A percentile compares a stretch with the other conserved stretches of the same genome.
phyloP scores from a whole-genome alignment of 306 rosid species.

The Rubus idaeus region DNA sequence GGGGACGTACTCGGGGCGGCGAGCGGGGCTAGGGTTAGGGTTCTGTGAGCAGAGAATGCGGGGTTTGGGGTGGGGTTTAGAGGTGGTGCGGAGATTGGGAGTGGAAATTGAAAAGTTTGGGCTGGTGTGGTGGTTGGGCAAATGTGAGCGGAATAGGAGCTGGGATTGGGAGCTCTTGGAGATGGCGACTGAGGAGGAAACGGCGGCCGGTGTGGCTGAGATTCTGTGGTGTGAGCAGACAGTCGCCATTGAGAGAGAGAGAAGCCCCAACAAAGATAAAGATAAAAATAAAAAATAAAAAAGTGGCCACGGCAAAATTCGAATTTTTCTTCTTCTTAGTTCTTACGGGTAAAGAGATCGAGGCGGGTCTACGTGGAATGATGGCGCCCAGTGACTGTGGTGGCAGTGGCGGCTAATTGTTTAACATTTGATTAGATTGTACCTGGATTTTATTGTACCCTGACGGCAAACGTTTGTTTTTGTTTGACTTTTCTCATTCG shows the following conservation, averaged over 20 bases:
- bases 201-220: slow-evolving; percentile 3
- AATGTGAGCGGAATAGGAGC: slow-evolving; percentile 27
- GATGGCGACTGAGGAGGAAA: background rate
- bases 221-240: background rate
- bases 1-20: slow-evolving; percentile 83
- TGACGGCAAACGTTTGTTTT: too few species aligned
- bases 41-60: slow-evolving; percentile 12
- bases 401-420: too few species aligned
- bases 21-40: slow-evolving; percentile 7
- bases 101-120: slow-evolving; percentile 3
- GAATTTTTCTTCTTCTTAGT: too few species aligned
- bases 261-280: too few species aligned
- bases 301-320: too few species aligned
- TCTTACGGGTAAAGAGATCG: too few species aligned
- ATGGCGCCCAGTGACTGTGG: too few species aligned
- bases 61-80: background rate
- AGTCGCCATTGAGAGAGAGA: slow-evolving; percentile 5
- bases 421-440: too few species aligned
- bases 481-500: too few species aligned
- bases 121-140: slow-evolving; percentile 2
- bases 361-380: too few species aligned
- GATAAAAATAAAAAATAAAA: too few species aligned
- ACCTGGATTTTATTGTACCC: too few species aligned
- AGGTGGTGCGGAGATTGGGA: background rate
- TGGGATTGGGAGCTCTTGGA: background rate